Evolutionary conservation across 140 eudicot species (phyloP), one percentile per base, ranked within the genome.

Genomic region (Erigeron philadelphicus): DNA sequence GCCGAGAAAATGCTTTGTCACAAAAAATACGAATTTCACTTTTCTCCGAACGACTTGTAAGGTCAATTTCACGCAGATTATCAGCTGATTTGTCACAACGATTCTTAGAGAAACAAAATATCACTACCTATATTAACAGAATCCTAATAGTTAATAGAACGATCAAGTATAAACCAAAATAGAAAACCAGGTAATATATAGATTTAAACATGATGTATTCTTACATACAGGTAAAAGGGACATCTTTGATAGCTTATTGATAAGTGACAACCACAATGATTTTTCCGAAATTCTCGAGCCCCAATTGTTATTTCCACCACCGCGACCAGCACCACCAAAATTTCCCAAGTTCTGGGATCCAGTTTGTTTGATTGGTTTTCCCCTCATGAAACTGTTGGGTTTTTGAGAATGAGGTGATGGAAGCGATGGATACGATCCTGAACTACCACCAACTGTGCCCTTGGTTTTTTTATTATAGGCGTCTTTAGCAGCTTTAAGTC

Each of bases 11-110:
- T 75, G 99, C 99, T 79, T 87, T 89, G 77, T 94, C 99, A 80
- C 97, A 94, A 68, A 94, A 94, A 13, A 89, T 66, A 15, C 91
- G 90, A 66, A 94, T 89, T 66, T 87, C 91, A 80, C 99, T 94
- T 77, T 94, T 94, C 73, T 94, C 99, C 8, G 86, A 77, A 54
- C 86, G 86, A 77, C 81, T 87, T 68, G 99, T 94, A 70, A 94
- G 99, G 80, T 94, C 99, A 10, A 88, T 84, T 67, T 80, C 85
- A 67, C 84, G 83, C 86, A 94, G 54, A 72, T 82, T 88, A 81
- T 89, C 87, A 35, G 97, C 99, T 3, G 97, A 89, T 80, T 86
- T 94, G 73, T 94, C 99, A 72, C 99, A 94, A 6, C 99, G 97
- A 44, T 80, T 87, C 89, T 94, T 94, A 9, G 99, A 94, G 43